These are phyloP conservation scores for Teunomyces lycoperdinae DNA, from an alignment of 805 yeast genomes.

Conservation along the genomic window DNA sequence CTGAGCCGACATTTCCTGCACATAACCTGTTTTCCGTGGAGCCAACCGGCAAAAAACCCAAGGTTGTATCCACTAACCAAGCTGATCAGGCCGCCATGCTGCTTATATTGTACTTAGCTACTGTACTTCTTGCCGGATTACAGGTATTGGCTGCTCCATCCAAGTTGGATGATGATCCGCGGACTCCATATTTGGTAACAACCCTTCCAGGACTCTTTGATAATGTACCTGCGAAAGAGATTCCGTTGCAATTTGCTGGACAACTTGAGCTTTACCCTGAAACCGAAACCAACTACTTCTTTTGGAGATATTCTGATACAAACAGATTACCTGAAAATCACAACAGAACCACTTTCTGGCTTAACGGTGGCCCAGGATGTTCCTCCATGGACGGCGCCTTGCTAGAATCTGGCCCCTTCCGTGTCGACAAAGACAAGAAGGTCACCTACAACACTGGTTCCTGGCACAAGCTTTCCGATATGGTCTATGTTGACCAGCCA, in stretches of 20 bases:
- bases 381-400: slow-evolving; percentile 97
- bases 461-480: slow-evolving; percentile 78
- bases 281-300: slow-evolving; percentile 61
- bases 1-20: neutral
- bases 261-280: slow-evolving; percentile 56
- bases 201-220: slow-evolving; percentile 37
- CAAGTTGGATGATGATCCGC: slow-evolving; percentile 8
- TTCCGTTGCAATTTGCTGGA: slow-evolving; percentile 63
- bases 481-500: slow-evolving; percentile 92
- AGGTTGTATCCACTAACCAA: neutral
- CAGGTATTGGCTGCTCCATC: slow-evolving; percentile 7
- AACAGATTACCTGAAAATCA: slow-evolving; percentile 27
- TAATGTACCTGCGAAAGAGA: slow-evolving; percentile 28
- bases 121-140: neutral
- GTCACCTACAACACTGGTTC: slow-evolving; percentile 65
- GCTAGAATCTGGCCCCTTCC: slow-evolving; percentile 87
- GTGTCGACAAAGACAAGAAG: slow-evolving; percentile 46
- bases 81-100: neutral
- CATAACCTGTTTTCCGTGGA: neutral
- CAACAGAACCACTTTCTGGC: slow-evolving; percentile 70
- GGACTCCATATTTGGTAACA: slow-evolving; percentile 24
- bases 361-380: slow-evolving; percentile 98
- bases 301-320: slow-evolving; percentile 64
- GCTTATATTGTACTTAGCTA: neutral
- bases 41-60: neutral